These are phyloP conservation scores for Debaryomyces hansenii DNA, from an alignment of 805 yeast species.

Conservation along the genomic window DNA sequence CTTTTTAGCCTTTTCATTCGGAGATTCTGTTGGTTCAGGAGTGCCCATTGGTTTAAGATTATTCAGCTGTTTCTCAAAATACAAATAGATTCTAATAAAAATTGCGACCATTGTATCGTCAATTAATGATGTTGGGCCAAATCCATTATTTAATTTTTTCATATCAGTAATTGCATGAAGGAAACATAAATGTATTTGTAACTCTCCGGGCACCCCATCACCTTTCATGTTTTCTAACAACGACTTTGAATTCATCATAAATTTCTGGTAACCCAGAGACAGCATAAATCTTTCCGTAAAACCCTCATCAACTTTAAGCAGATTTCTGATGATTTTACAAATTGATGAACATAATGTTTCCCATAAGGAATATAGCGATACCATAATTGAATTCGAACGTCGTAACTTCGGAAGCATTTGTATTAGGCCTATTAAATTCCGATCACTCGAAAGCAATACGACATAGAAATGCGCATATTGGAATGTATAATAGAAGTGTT, in stretches of 20 bases:
- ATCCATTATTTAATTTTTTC: slow-evolving; percentile 74
- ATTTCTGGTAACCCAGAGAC: slow-evolving; percentile 43
- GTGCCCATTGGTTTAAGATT: neutral
- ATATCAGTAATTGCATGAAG: slow-evolving; percentile 57
- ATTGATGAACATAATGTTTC: slow-evolving; percentile 55
- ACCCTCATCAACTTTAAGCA: slow-evolving; percentile 41
- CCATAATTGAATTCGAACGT: slow-evolving; percentile 74
- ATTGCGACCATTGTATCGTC: slow-evolving; percentile 72
- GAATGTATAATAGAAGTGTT: slow-evolving; percentile 77
- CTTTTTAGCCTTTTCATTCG: slow-evolving; percentile 32
- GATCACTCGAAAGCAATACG: slow-evolving; percentile 49
- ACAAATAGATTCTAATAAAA: slow-evolving; percentile 50
- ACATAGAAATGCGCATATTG: slow-evolving; percentile 68
- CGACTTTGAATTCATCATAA: slow-evolving; percentile 37
- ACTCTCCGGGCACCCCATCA: slow-evolving; percentile 36
- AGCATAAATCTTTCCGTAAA: slow-evolving; percentile 55
- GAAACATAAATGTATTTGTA: slow-evolving; percentile 41
- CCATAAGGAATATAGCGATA: slow-evolving; percentile 64
- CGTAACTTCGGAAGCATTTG: slow-evolving; percentile 72
- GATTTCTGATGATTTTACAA: slow-evolving; percentile 51
- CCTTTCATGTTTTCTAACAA: slow-evolving; percentile 24
- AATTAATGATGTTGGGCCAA: slow-evolving; percentile 71
- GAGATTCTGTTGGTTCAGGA: slow-evolving; percentile 21
- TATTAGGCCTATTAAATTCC: slow-evolving; percentile 60
- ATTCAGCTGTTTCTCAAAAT: slow-evolving; percentile 11